Base-by-base conservation (phyloP, 345 rosid genomes). In the Sisymbrium irio region DNA sequence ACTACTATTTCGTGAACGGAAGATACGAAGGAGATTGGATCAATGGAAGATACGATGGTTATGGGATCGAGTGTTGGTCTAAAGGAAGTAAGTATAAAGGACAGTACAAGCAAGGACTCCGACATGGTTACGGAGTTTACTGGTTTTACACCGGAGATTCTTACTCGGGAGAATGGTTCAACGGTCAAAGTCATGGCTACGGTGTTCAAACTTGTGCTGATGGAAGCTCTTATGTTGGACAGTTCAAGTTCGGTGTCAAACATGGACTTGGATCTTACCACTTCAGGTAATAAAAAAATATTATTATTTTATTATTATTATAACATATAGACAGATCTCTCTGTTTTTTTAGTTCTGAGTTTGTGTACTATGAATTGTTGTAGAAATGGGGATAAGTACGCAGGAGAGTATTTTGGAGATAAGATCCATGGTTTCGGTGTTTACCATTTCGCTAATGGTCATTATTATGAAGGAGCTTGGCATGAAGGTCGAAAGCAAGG, bases 401-500 rank as follows among this genome's bases (percentile, higher is more conserved):
- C 88, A 1, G 97, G 99, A 32, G 99, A 95, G 76, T 95, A 90
- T 75, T 95, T 87, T 53, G 93, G 97, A 35, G 99, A 92, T 65
- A 92, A 92, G 81, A 83, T 95, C 27, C 97, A 95, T 49, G 99
- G 99, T 1, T 92, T 95, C 14, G 98, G 98, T 36, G 88, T 88
- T 19, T 95, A 95, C 67, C 92, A 82, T 74, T 95, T 95, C 15
- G 90, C 90, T 18, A 90, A 90, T 68, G 96, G 97, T 68, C 99
- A 95, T 40, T 85, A 87, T 72, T 92, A 95, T 0, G 96, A 95
- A 79, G 99, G 99, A 3, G 91, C 97, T 9, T 95, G 99, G 99
- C 97, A 95, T 19, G 99, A 95, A 81, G 97, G 97, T 41, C 85
- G 85, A 69, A 92, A 85, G 62, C 99, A 95, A 82, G 99, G 99